These are phyloP conservation scores for Monoraphidium neglectum DNA, from an alignment of 139 green algal species.

Conservation along the genomic window DNA sequence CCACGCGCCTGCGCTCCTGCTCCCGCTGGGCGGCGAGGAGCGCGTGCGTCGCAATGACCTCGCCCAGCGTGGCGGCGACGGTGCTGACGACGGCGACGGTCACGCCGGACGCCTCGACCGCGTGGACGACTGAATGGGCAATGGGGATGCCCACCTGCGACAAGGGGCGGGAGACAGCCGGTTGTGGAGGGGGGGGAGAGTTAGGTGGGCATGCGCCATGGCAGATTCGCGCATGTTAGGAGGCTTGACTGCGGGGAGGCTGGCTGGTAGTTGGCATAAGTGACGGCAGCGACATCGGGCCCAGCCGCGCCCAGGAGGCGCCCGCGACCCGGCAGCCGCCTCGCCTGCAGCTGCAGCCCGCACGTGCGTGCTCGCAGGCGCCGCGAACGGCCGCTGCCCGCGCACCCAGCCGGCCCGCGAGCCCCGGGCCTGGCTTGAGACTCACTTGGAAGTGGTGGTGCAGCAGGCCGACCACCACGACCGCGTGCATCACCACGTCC, in stretches of 20 bases:
- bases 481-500: slow-evolving; percentile 47
- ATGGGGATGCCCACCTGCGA: slow-evolving; percentile 40
- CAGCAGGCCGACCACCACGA: slow-evolving; percentile 48
- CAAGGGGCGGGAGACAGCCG: background rate
- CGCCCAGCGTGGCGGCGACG: slow-evolving; percentile 35
- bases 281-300: no score
- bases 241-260: background rate
- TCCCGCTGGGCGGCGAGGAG: background rate
- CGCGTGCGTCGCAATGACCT: slow-evolving; percentile 30
- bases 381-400: no score
- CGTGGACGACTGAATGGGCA: slow-evolving; percentile 40
- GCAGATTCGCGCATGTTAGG: background rate
- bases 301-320: background rate
- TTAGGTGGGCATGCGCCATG: background rate
- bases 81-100: slow-evolving; percentile 46
- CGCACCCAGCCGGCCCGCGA: no score
- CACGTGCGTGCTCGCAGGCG: no score
- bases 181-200: background rate
- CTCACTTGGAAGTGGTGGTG: slow-evolving; percentile 52
- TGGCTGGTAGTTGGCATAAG: background rate
- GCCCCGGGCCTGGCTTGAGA: no score
- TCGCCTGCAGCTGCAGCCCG: background rate
- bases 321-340: no score
- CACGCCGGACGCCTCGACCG: slow-evolving; percentile 35
- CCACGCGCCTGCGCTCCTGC: background rate